phyloP scores from a whole-genome alignment of 805 yeast genomes.

The Barnettozyma botsteinii region DNA sequence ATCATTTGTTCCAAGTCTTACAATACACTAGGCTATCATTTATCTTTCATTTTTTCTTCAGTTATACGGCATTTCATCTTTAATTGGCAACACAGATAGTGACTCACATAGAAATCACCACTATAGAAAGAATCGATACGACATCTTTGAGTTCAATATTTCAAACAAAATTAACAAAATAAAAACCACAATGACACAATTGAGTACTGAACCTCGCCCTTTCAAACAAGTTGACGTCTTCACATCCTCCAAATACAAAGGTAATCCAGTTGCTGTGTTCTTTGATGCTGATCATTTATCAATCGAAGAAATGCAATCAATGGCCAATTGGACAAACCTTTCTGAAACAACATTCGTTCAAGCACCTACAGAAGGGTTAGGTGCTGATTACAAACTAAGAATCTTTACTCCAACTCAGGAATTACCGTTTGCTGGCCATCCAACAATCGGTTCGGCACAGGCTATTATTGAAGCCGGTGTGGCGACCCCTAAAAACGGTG shows the following conservation, averaged over 20 bases:
- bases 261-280: conserved; percentile 49
- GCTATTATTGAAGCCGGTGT: conserved; percentile 38
- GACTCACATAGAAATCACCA: no score
- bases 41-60: no score
- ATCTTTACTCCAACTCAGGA: conserved; percentile 44
- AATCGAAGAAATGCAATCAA: conserved; percentile 36
- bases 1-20: no score
- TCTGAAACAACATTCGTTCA: conserved; percentile 53
- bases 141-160: no score
- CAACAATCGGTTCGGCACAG: conserved; percentile 48
- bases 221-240: conserved; percentile 35
- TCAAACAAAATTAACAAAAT: background rate
- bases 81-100: no score
- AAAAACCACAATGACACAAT: no score
- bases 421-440: conserved; percentile 62
- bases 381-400: conserved; percentile 43
- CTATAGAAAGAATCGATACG: no score
- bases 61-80: no score
- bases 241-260: conserved; percentile 29
- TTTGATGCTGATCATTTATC: conserved; percentile 36
- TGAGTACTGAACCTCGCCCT: no score
- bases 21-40: no score
- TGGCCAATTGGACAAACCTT: conserved; percentile 56
- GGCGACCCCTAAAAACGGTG: conserved; percentile 22
- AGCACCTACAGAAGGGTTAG: conserved; percentile 30